Conservation (phyloP, 1,284 basidiomycete genomes). For the Leccinum fallax region DNA sequence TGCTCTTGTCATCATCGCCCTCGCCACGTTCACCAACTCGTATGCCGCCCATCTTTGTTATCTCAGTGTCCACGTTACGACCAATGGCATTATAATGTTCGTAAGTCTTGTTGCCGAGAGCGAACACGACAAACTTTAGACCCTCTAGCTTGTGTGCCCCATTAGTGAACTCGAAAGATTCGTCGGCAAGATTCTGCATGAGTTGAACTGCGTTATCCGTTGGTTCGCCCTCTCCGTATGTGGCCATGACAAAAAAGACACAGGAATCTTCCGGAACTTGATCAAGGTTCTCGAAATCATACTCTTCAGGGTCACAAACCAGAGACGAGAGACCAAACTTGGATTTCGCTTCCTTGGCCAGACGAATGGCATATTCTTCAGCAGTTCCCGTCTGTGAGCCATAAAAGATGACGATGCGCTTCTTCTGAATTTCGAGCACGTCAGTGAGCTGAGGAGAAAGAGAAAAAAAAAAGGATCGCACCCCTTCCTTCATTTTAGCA, state of each 20-base stretch:
- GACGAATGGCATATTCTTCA: slow-evolving; percentile 92
- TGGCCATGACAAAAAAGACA: slow-evolving; percentile 95
- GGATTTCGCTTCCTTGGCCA: slow-evolving; percentile 93
- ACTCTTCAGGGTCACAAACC: slow-evolving; percentile 96
- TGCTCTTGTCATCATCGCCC: slow-evolving; percentile 98
- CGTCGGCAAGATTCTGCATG: slow-evolving; percentile 89
- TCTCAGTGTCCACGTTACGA: slow-evolving; percentile 74
- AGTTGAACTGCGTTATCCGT: slow-evolving; percentile 98
- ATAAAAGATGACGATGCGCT: slow-evolving; percentile 93
- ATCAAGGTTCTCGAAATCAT: slow-evolving; percentile 97
- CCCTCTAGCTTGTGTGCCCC: slow-evolving; percentile 79
- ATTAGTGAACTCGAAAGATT: slow-evolving; percentile 84
- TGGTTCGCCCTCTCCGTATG: slow-evolving; percentile 98
- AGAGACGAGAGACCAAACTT: slow-evolving; percentile 92
- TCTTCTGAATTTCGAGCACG: slow-evolving; percentile 63
- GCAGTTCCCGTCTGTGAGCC: slow-evolving; percentile 97
- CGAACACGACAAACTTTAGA: slow-evolving; percentile 95
- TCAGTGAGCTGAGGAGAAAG: slow-evolving; percentile 3
- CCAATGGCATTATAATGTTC: slow-evolving; percentile 95
- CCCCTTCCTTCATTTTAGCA: slow-evolving; percentile 86
- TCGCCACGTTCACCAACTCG: slow-evolving; percentile 93
- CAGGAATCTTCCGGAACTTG: slow-evolving; percentile 84
- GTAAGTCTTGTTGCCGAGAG: slow-evolving; percentile 94
- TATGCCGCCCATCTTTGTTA: slow-evolving; percentile 81
- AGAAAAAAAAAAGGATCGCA: slow-evolving; percentile 43